Base-by-base conservation (phyloP, 495 filamentous ascomycete species). In the Daldinia grandis region DNA sequence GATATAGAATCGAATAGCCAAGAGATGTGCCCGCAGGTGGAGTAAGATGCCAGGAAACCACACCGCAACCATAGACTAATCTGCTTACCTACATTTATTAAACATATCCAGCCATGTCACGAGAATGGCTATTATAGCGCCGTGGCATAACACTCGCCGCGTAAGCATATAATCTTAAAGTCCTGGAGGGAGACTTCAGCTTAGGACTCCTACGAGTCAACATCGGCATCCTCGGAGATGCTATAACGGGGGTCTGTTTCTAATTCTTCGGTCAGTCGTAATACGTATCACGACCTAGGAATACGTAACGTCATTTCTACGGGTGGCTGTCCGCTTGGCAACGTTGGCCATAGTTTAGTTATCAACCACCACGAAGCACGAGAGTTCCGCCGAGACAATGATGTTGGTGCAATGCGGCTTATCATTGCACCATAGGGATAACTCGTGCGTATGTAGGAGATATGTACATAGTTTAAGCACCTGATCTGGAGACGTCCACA, bases 401-500 rank as follows among this genome's bases (percentile, higher is more conserved):
- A 10, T 50, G 47, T 61, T 65, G 58, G 49, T 62, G 58, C 42
- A 53, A 67, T 65, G 58, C 63, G 33, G 58, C 69, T 63, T 63
- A 63, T 58, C 49, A 58, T 65, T 35, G 64, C 51, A 61, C 63
- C 35, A 67, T 63, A 58, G 51, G 50, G 10, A 37, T 60, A 47
- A 24, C n/a, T 56, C 28, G 30, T 53, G 49, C 14, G 24, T 53
- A 28, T 47, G 17, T 47, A 9, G n/a, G n/a, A 19, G 7, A 6
- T 24, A 38, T 21, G 21, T 44, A 42, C 24, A 33, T 53, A 58
- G 27, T 27, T 27, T 42, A 63, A 56, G 17, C 30, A 56, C 53
- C 69, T 72, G 33, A 31, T 51, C 38, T 72, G 64, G 69, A 62
- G 49, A 68, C 55, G 38, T 68, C 27, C 57, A 72, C 69, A 72